phyloP scores from a whole-genome alignment of 768 basidiomycete species.

The Phallus indusiatus region DNA sequence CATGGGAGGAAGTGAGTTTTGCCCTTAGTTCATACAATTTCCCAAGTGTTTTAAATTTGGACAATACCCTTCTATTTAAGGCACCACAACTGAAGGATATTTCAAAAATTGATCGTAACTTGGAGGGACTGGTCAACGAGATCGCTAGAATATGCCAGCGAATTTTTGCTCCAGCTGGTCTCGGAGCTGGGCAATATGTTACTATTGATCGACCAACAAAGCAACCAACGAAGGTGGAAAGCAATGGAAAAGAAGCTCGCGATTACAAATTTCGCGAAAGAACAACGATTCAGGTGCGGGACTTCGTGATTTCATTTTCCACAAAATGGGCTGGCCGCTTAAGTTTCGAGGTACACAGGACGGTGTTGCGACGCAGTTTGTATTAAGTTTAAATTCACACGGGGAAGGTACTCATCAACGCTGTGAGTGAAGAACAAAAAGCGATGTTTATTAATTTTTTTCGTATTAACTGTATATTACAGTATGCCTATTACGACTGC shows the following conservation, averaged over 20 bases:
- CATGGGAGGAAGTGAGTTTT: slow-evolving; percentile 46
- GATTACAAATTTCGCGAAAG: background rate
- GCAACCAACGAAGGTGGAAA: background rate
- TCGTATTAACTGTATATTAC: slow-evolving; percentile 16
- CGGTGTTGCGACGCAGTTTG: slow-evolving; percentile 7
- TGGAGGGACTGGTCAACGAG: slow-evolving; percentile 2
- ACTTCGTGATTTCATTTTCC: background rate
- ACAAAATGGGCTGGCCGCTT: background rate
- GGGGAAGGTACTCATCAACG: background rate
- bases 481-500: slow-evolving; percentile 53
- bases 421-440: background rate
- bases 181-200: background rate
- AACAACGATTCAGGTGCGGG: slow-evolving; percentile 5
- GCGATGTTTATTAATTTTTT: background rate
- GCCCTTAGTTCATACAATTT: background rate
- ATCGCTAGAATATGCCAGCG: background rate
- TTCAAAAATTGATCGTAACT: background rate
- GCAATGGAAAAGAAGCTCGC: background rate
- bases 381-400: background rate
- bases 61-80: slow-evolving; percentile 2
- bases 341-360: background rate
- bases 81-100: background rate
- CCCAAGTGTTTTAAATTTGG: background rate
- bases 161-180: background rate
- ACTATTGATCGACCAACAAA: background rate